Evolutionary conservation across 768 basidiomycete genomes (phyloP), one percentile per base, ranked within the genome.

Genomic region (Boletus tomentosulus): DNA sequence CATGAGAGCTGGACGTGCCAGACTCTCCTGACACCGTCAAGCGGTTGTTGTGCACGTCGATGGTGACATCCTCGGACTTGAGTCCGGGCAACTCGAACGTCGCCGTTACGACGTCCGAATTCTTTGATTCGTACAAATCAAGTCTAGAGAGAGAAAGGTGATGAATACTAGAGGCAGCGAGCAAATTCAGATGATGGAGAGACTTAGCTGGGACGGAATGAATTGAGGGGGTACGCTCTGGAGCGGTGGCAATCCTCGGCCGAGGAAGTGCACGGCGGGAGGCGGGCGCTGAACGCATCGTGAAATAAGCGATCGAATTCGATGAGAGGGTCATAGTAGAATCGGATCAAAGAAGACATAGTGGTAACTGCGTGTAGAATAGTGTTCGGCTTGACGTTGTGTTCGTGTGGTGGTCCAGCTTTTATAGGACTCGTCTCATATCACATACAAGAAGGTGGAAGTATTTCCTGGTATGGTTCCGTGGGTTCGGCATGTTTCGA

Each of bases 11-110:
- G 4, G 74, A 68, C 1, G 61, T 46, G 12, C 67, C 68, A 48
- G 61, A 69, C 64, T 81, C 76, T n/a, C 77, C 80, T 0, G 77
- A 74, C 19, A 83, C 65, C 3, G 67, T 76, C 51, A 82, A 66
- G 31, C 71, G 72, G 46, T 73, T 68, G 48, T 76, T 72, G 46
- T 73, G 69, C 16, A 79, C 63, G 52, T 78, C 74, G 46, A 81
- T 74, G 41, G 63, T 65, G 50, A 81, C 72, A 48, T 77, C 71
- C 47, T 77, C 75, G 62, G 78, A 78, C 59, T 6, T 42, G 7
- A 25, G 8, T 0, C 12, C 12, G 79, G 80, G 13, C 2, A 80
- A 69, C 61, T 81, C 82, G 60, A 82, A 78, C 11, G 74, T 74
- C 9, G 79, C 80, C 6, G 76, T 79, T 35, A 80, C 74, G 25